Base-by-base conservation (phyloP, 148 eudicot genomes). In the Fagopyrum tataricum region DNA sequence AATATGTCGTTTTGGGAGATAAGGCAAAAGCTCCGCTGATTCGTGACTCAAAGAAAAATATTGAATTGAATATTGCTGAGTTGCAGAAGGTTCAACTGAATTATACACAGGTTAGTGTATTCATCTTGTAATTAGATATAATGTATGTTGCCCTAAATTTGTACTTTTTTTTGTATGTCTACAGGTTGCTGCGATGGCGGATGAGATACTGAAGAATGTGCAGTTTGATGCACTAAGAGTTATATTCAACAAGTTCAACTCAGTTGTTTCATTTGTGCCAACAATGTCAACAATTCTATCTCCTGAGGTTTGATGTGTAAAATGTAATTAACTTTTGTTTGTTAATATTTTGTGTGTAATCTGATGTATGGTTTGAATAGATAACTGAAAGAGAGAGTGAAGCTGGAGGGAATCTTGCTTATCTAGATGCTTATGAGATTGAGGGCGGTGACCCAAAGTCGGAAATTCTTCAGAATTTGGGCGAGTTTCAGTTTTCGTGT, bases 201-300 rank as follows among this genome's bases (percentile, higher is more conserved):
- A 95, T 83, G 98, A 95, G 78, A 90, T 95, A 75, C 78, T 95
- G 83, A 95, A 95, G 84, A 90, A 90, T 76, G 92, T 90, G 44
- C 84, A 95, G 76, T 95, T 67, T 86, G 99, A 95, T 81, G 99
- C 99, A n/a, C 58, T 95, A 71, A 90, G 92, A 82, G 84, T 95
- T 76, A 84, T 95, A 17, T 95, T 71, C 83, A 95, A 95, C 90
- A 95, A 90, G 81, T 95, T 95, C 82, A 78, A 77, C 44, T 92
- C 99, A 6, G 97, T 86, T 56, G 97, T 91, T 51, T 81, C 96
- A 17, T 95, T 87, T 87, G n/a, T 86, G 73, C 97, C 99, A 23
- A 87, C 97, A 44, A 73, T 86, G 72, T 81, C 94, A 47, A 95
- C 99, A 55, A 76, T 95, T 71, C 80, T 95, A 75, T 92, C 97